Base-by-base conservation (phyloP, 805 yeast genomes). In the Candida sonorensis region DNA sequence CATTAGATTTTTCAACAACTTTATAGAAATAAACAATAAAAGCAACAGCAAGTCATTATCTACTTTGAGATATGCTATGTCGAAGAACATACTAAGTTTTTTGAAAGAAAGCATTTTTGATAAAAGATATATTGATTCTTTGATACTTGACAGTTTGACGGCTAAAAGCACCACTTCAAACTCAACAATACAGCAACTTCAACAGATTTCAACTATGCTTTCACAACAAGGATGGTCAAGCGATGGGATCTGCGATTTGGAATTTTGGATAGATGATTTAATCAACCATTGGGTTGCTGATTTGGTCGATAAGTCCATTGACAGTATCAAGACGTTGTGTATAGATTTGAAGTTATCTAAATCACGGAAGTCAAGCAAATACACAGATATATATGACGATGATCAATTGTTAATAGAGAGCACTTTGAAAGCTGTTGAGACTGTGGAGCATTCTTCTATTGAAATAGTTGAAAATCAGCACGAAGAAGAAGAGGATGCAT, bases 261-360 rank as follows among this genome's bases (percentile, higher is more conserved):
- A 55, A 33, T 55, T 54, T 31, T 56, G 61, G 61, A 46, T 51
- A 8, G 59, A 53, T 24, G 59, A 55, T 33, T 34, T 53, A 7
- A 35, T 43, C 2, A 50, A 30, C 17, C 50, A 52, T 15, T 56
- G 60, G 59, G 37, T 53, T 2, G 40, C 40, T 17, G 48, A 40
- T 17, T 34, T 55, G 19, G 41, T 45, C 15, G 52, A 51, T 17
- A 28, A 35, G 16, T 35, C 55, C 2, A 48, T 54, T 10, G 55
- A 54, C 26, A 40, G 41, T 7, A 28, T 55, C 21, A 56, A 55
- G 27, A 30, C 23, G 3, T 23, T 55, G 10, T 43, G 48, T 26
- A 8, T 40, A 14, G 36, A 38, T n/a, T 26, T 41, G 30, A 27
- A 32, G 30, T 14, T 42, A 10, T 17, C 33, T 1, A 39, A 33